Conservation (phyloP, 2,329 filamentous ascomycete species). For the Colletotrichum coccodes region DNA sequence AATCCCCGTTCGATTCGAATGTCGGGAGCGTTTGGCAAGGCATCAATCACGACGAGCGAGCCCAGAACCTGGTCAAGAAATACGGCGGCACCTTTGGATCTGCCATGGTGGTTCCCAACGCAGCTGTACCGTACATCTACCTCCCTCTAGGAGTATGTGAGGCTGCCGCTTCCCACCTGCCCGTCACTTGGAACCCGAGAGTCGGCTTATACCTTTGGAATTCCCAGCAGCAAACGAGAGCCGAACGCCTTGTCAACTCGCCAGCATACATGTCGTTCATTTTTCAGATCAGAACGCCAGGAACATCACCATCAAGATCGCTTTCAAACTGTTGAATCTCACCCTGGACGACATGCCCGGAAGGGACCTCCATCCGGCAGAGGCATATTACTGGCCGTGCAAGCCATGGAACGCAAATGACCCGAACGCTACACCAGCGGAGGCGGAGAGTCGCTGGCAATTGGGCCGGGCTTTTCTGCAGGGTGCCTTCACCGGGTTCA, state of each 20-base stretch:
- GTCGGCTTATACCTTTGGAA: not conserved
- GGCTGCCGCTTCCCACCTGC: not conserved
- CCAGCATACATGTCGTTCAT: conserved; percentile 2
- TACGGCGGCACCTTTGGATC: not conserved
- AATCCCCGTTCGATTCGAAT: conserved; percentile 32
- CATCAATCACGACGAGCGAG: not conserved
- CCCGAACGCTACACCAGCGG: not conserved
- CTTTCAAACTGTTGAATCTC: not conserved
- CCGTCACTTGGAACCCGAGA: not conserved
- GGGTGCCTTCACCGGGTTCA: not conserved
- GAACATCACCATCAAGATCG: not conserved
- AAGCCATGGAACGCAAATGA: not conserved
- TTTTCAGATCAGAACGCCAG: not conserved
- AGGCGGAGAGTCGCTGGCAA: not conserved
- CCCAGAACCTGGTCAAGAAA: not conserved
- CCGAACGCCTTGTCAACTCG: not conserved
- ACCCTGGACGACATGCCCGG: not conserved
- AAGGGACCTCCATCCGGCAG: not conserved
- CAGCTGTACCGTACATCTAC: not conserved
- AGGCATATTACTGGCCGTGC: not conserved
- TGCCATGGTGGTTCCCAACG: not conserved
- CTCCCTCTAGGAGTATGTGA: not conserved
- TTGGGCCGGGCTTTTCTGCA: not conserved
- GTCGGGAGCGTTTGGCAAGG: conserved; percentile 17
- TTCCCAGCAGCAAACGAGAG: not conserved